Percentiles rank a stretch among this genome's conserved stretches.
Evolutionary conservation across 2,329 filamentous ascomycete species (phyloP).

Genomic region (Pleoardoris graminearum): DNA sequence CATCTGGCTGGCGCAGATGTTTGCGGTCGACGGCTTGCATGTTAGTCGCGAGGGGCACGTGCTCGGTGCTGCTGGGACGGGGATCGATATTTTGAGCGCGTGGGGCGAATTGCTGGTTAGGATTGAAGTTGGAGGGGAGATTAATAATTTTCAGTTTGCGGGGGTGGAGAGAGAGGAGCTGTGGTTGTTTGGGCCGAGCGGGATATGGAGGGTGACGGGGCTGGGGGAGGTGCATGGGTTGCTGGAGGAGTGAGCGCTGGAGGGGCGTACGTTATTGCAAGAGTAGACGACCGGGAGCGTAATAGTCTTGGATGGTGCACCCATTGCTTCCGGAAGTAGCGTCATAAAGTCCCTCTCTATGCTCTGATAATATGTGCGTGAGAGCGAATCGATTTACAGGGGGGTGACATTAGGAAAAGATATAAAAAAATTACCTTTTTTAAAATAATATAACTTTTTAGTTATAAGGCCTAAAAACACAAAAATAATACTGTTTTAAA

Average conservation of each 20-base stretch:
- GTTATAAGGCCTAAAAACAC: too few species aligned
- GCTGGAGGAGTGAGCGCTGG: neutral
- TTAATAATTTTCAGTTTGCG: conserved; percentile 1
- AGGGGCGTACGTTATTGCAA: too few species aligned
- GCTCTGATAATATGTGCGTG: too few species aligned
- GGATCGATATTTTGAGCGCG: neutral
- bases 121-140: neutral
- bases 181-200: neutral
- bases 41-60: conserved; percentile 2
- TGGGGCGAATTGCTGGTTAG: neutral
- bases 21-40: conserved; percentile 2
- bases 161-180: neutral
- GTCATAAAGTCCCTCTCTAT: too few species aligned
- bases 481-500: too few species aligned
- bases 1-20: conserved; percentile 1
- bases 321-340: too few species aligned
- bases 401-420: too few species aligned
- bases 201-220: neutral
- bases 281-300: too few species aligned
- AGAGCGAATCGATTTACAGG: too few species aligned
- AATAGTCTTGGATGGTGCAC: too few species aligned
- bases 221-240: neutral
- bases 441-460: too few species aligned
- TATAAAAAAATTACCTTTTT: too few species aligned
- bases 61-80: conserved; percentile 1